A percentile compares a stretch with the other conserved stretches of the same genome.
Evolutionary conservation across 1,284 basidiomycete genomes (phyloP).

Genomic region (Baeospora myosura): DNA sequence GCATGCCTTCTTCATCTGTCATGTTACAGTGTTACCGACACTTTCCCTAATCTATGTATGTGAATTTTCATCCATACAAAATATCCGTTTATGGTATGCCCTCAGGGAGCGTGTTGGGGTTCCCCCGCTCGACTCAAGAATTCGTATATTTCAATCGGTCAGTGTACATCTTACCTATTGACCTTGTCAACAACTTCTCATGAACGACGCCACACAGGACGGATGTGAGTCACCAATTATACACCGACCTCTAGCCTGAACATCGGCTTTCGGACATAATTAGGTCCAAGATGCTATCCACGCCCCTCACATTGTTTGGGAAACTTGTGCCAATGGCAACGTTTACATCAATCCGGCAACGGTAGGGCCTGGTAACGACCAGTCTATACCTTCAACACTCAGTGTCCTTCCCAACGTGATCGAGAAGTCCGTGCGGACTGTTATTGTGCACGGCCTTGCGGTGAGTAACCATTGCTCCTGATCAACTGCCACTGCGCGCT

Average conservation of each 20-base stretch:
- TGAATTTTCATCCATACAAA: not conserved
- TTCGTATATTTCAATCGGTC: slow-evolving; percentile 31
- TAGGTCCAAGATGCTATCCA: slow-evolving; percentile 56
- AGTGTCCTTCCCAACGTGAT: slow-evolving; percentile 62
- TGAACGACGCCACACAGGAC: slow-evolving; percentile 19
- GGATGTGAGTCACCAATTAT: slow-evolving; percentile 35
- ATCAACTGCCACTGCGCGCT: not conserved
- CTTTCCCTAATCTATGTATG: slow-evolving; percentile 29
- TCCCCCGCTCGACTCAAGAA: slow-evolving; percentile 46
- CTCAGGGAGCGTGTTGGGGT: slow-evolving; percentile 48
- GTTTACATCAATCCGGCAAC: slow-evolving; percentile 43
- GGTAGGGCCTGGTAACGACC: slow-evolving; percentile 39
- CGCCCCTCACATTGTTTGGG: slow-evolving; percentile 50
- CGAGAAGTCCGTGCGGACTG: slow-evolving; percentile 58
- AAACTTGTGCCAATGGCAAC: slow-evolving; percentile 32
- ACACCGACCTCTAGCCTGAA: no score
- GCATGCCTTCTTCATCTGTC: slow-evolving; percentile 1
- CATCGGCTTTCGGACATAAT: no score
- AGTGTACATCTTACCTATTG: slow-evolving; percentile 16
- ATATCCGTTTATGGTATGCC: not conserved
- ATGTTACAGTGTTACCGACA: slow-evolving; percentile 30
- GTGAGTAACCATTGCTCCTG: slow-evolving; percentile 24
- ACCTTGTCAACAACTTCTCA: not conserved
- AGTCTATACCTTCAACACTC: slow-evolving; percentile 48
- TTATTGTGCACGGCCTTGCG: slow-evolving; percentile 64